Evolutionary conservation across 768 basidiomycete genomes (phyloP).

Genomic region (Tricholoma terreum): DNA sequence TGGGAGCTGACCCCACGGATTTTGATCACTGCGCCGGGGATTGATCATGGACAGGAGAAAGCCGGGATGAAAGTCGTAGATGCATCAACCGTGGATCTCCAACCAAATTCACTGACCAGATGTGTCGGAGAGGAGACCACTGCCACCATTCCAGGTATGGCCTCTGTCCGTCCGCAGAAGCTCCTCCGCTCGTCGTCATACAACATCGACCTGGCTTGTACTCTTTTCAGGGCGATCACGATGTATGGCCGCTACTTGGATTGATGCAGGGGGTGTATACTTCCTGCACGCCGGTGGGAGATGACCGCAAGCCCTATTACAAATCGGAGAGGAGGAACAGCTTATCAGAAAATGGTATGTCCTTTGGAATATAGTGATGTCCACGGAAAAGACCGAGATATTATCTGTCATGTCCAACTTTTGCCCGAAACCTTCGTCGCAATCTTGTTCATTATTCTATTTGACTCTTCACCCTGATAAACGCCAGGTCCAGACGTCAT

Average conservation of each 20-base stretch:
- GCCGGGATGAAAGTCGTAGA: neutral
- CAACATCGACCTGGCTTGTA: too few species aligned
- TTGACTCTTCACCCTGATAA: constrained; percentile 24
- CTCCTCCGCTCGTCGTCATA: too few species aligned
- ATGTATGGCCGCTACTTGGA: too few species aligned
- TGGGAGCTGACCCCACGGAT: neutral
- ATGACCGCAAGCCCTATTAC: neutral
- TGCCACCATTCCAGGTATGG: neutral
- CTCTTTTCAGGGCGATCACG: too few species aligned
- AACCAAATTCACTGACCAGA: neutral
- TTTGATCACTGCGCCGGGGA: neutral
- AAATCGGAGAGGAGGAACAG: neutral
- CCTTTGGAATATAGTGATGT: neutral
- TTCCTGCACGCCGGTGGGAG: neutral
- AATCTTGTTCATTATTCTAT: neutral
- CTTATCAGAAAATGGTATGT: neutral
- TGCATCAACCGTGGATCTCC: neutral
- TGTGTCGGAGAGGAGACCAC: neutral
- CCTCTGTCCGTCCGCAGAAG: too few species aligned
- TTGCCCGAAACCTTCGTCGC: neutral
- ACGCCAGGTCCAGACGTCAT: constrained; percentile 53
- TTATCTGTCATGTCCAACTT: neutral
- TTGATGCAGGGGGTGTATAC: too few species aligned
- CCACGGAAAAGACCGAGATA: too few species aligned
- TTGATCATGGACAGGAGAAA: neutral